Percentiles rank a stretch among this genome's conserved stretches.
phyloP scores from a whole-genome alignment of 1,284 basidiomycete species.

The Ganoderma lingzhi region DNA sequence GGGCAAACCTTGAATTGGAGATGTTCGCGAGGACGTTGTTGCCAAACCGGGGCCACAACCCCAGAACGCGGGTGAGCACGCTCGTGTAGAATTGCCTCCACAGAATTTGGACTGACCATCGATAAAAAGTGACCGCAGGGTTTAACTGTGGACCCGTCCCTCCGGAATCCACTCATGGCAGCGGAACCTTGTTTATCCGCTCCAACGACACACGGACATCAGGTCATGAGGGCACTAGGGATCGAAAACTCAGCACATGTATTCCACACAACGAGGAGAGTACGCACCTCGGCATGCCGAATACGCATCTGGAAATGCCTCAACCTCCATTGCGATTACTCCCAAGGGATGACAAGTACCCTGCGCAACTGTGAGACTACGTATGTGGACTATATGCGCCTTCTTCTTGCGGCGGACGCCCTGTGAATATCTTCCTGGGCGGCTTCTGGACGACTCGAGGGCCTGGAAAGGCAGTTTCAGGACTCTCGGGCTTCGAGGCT shows the following conservation, averaged over 20 bases:
- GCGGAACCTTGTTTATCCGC: background rate
- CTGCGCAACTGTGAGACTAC: background rate
- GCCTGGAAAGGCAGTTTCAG: too few relatives aligned
- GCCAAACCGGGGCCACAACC: background rate
- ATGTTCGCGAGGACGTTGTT: background rate
- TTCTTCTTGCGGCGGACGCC: background rate
- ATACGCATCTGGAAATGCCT: background rate
- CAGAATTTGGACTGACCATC: background rate
- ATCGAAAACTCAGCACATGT: background rate
- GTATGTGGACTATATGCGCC: background rate
- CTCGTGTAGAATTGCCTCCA: background rate
- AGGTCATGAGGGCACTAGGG: background rate
- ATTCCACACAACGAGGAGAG: background rate
- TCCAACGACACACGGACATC: background rate
- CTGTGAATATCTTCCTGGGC: too few relatives aligned
- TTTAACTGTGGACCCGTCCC: background rate
- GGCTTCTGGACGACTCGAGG: too few relatives aligned
- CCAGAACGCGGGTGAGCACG: slow-evolving; percentile 10
- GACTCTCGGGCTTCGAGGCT: too few relatives aligned
- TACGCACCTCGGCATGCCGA: background rate
- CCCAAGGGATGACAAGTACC: background rate
- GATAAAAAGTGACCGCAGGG: background rate
- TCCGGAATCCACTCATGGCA: background rate
- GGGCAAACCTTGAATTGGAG: background rate
- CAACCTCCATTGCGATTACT: background rate